Percentiles rank a stretch among this genome's conserved stretches.
phyloP scores from a whole-genome alignment of 768 basidiomycete species.

The Coprinellus micaceus region DNA sequence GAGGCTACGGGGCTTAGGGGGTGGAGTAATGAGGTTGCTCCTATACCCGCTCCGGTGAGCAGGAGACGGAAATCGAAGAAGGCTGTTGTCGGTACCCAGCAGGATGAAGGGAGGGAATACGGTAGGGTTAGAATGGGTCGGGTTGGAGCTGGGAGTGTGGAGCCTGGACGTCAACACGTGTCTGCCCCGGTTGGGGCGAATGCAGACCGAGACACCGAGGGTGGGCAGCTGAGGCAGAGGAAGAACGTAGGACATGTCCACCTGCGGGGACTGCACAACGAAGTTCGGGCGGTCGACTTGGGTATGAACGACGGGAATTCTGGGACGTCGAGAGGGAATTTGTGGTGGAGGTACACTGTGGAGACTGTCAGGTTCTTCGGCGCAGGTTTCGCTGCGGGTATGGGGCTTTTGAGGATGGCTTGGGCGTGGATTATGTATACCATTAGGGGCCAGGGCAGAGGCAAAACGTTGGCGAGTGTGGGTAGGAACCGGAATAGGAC shows the following conservation, averaged over 20 bases:
- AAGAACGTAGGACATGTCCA: neutral
- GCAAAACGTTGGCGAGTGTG: constrained; percentile 1
- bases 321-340: constrained; percentile 1
- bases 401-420: constrained; percentile 18
- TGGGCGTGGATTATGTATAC: constrained; percentile 15
- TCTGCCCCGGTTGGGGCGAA: neutral
- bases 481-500: neutral
- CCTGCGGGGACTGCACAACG: constrained; percentile 19
- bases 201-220: neutral
- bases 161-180: constrained; percentile 14
- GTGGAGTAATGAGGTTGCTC: constrained; percentile 69
- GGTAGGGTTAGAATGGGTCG: constrained; percentile 32
- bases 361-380: constrained; percentile 16
- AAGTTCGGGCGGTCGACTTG: constrained; percentile 26
- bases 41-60: constrained; percentile 31
- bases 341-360: constrained; percentile 9
- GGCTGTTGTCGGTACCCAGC: constrained; percentile 10
- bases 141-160: constrained; percentile 26
- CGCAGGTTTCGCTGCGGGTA: constrained; percentile 23
- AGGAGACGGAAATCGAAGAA: constrained; percentile 3
- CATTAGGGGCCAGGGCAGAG: constrained; percentile 14
- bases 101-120: constrained; percentile 11
- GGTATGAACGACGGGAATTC: constrained; percentile 15
- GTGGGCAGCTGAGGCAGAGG: neutral
- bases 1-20: constrained; percentile 72